phyloP scores from a whole-genome alignment of 1,284 basidiomycete genomes.

The Leccinum subrobustum region DNA sequence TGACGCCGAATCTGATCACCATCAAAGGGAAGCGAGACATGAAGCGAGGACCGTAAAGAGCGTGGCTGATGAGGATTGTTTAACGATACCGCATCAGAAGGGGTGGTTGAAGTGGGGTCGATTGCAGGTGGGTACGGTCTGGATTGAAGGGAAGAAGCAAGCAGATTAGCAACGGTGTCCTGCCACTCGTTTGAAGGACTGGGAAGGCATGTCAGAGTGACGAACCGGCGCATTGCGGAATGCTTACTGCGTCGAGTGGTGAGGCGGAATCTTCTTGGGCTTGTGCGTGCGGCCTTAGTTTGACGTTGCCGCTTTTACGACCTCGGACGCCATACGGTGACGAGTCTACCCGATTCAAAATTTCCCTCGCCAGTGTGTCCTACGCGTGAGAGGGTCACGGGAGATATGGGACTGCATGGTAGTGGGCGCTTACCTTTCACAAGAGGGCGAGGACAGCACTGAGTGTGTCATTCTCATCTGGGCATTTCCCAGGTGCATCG shows the following conservation, averaged over 20 bases:
- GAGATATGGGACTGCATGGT: neutral
- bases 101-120: slow-evolving; percentile 1
- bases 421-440: slow-evolving; percentile 24
- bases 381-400: slow-evolving; percentile 26
- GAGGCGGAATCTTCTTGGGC: slow-evolving; percentile 31
- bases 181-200: slow-evolving; percentile 84
- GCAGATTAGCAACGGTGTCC: slow-evolving; percentile 54
- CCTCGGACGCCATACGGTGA: slow-evolving; percentile 74
- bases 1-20: slow-evolving; percentile 29
- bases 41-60: slow-evolving; percentile 6
- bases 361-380: slow-evolving; percentile 73
- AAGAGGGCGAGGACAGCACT: slow-evolving; percentile 23
- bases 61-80: slow-evolving; percentile 14
- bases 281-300: slow-evolving; percentile 27
- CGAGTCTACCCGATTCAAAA: slow-evolving; percentile 72
- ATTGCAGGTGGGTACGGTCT: slow-evolving; percentile 1
- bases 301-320: slow-evolving; percentile 39
- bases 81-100: slow-evolving; percentile 14
- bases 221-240: neutral
- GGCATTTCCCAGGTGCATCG: slow-evolving; percentile 37
- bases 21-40: slow-evolving; percentile 19
- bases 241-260: slow-evolving; percentile 57
- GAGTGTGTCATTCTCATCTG: slow-evolving; percentile 16
- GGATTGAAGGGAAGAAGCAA: slow-evolving; percentile 27
- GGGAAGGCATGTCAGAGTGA: neutral